These are phyloP conservation scores for Auricularia sp. DNA, from an alignment of 768 basidiomycete genomes.

Conservation along the genomic window DNA sequence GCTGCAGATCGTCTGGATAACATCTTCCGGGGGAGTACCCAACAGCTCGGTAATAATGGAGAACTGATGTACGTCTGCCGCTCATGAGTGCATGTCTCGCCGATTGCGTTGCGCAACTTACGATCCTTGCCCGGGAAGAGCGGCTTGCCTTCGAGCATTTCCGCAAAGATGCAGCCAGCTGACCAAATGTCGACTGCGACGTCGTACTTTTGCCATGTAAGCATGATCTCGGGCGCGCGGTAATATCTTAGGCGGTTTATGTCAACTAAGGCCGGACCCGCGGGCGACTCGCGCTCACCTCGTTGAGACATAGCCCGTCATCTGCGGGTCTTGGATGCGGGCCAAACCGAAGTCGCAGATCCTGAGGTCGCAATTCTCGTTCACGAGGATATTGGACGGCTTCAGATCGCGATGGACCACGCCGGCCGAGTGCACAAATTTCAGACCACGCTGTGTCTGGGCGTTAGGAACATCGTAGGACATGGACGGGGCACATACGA, in stretches of 20 bases:
- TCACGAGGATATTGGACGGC: slow-evolving; percentile 98
- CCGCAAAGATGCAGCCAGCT: slow-evolving; percentile 97
- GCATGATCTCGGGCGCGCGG: slow-evolving; percentile 98
- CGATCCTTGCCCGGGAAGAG: slow-evolving; percentile 99
- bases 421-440: slow-evolving; percentile 98
- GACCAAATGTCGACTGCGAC: slow-evolving; percentile 99
- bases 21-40: slow-evolving; percentile 98
- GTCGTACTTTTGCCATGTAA: slow-evolving; percentile 99
- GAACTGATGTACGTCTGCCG: slow-evolving; percentile 96
- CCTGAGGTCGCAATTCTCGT: slow-evolving; percentile 98
- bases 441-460: slow-evolving; percentile 71
- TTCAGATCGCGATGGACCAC: slow-evolving; percentile 99
- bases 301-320: slow-evolving; percentile 99
- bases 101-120: slow-evolving; percentile 35
- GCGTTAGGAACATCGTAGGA: slow-evolving; percentile 5
- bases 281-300: slow-evolving; percentile 22
- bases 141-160: slow-evolving; percentile 98
- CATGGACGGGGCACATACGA: slow-evolving; percentile 40
- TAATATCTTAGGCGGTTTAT: slow-evolving; percentile 46
- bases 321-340: slow-evolving; percentile 97
- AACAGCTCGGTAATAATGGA: slow-evolving; percentile 97
- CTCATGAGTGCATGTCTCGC: background rate
- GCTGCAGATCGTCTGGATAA: slow-evolving; percentile 95
- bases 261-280: background rate
- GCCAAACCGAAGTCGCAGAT: slow-evolving; percentile 99